phyloP scores from a whole-genome alignment of 2,329 filamentous ascomycete species.

The Arachnomyces sp. region DNA sequence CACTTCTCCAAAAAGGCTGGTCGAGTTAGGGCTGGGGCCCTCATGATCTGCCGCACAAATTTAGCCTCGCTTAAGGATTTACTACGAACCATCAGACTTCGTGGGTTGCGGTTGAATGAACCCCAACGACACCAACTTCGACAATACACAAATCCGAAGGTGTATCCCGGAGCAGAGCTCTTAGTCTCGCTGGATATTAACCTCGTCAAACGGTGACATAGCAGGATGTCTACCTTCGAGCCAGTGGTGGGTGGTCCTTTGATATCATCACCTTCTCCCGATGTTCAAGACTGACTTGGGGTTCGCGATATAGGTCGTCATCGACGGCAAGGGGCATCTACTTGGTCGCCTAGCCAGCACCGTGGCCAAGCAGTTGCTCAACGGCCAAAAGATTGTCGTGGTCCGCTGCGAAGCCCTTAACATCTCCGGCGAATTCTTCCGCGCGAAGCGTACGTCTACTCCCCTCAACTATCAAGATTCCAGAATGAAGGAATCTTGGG shows the following conservation, averaged over 20 bases:
- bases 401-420: conserved; percentile 99
- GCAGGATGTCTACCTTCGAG: conserved; percentile 60
- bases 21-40: conserved; percentile 34
- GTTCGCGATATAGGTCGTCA: conserved; percentile 65
- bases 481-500: conserved; percentile 9
- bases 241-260: conserved; percentile 50
- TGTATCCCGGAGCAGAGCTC: conserved; percentile 35
- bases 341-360: conserved; percentile 97
- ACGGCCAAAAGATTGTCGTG: conserved; percentile 98
- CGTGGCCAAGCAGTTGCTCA: conserved; percentile 98
- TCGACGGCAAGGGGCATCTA: conserved; percentile 99
- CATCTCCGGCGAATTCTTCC: conserved; percentile 99
- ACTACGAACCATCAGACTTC: conserved; percentile 33
- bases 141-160: conserved; percentile 36
- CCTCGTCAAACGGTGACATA: conserved; percentile 35
- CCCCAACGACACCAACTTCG: conserved; percentile 41
- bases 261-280: neutral
- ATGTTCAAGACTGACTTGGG: conserved; percentile 7
- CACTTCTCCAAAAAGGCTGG: conserved; percentile 17
- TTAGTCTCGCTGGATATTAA: conserved; percentile 34
- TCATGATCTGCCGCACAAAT: conserved; percentile 30
- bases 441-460: conserved; percentile 89
- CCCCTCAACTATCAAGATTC: conserved; percentile 8
- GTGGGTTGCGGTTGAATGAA: conserved; percentile 36
- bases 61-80: conserved; percentile 35